These are phyloP conservation scores for Picea sitchensis DNA, from an alignment of 75 land plant genomes.

Conservation along the genomic window DNA sequence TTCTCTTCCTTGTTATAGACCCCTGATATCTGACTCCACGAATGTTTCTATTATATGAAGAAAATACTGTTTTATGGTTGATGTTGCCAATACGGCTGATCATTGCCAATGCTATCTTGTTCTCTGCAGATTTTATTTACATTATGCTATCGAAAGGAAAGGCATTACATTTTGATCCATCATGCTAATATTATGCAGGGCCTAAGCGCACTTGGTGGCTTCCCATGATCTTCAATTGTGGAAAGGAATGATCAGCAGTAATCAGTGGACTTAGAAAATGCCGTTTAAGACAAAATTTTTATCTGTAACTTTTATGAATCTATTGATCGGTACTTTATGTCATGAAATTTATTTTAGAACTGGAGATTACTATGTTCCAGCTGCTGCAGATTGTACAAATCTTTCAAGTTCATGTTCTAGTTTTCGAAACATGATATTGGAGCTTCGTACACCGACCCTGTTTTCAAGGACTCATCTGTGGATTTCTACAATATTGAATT, in stretches of 20 bases:
- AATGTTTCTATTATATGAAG: background rate
- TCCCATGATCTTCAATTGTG: slow-evolving; percentile 55
- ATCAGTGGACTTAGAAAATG: background rate
- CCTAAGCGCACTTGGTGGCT: slow-evolving; percentile 64
- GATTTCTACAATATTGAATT: slow-evolving; percentile 91
- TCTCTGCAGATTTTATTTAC: slow-evolving; percentile 40
- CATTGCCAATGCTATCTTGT: background rate
- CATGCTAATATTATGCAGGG: slow-evolving; percentile 93
- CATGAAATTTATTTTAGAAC: slow-evolving; percentile 25
- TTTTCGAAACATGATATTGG: slow-evolving; percentile 84
- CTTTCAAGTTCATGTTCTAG: slow-evolving; percentile 62
- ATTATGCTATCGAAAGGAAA: slow-evolving; percentile 63
- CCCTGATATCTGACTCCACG: background rate
- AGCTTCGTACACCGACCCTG: slow-evolving; percentile 93
- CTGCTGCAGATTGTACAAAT: slow-evolving; percentile 51
- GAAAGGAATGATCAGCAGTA: slow-evolving; percentile 12
- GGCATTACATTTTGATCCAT: slow-evolving; percentile 50
- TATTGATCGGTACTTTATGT: background rate
- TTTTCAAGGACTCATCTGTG: slow-evolving; percentile 53
- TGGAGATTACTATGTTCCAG: slow-evolving; percentile 81
- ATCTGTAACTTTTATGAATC: background rate
- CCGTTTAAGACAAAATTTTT: background rate
- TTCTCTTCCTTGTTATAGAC: background rate
- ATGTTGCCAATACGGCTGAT: background rate
- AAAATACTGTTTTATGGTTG: background rate